Conservation (phyloP, 495 filamentous ascomycete species). For the Penicillium egyptiacum region DNA sequence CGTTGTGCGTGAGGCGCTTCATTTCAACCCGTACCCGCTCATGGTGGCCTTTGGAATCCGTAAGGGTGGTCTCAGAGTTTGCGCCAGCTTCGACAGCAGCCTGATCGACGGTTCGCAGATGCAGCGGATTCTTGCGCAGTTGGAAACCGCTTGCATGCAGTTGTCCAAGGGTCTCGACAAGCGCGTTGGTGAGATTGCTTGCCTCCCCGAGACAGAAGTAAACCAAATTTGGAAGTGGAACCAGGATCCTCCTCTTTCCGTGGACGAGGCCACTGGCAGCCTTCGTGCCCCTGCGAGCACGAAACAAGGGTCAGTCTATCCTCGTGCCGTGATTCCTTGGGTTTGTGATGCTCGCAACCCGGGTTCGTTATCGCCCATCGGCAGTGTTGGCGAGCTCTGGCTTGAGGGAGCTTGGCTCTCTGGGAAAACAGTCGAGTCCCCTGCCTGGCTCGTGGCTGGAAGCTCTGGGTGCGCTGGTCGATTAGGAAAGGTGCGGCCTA, state of each 20-base stretch:
- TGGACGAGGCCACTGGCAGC: constrained; percentile 25
- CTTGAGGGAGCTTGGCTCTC: constrained; percentile 30
- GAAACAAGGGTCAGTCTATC: constrained; percentile 33
- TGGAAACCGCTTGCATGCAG: constrained; percentile 37
- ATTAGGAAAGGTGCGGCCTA: constrained; percentile 26
- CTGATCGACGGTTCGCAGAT: constrained; percentile 42
- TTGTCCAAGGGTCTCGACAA: constrained; percentile 27
- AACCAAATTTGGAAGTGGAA: constrained; percentile 45
- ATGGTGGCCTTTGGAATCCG: constrained; percentile 63
- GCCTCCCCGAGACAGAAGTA: constrained; percentile 36
- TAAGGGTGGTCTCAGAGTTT: constrained; percentile 55
- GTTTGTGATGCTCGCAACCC: constrained; percentile 36
- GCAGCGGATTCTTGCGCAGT: constrained; percentile 43
- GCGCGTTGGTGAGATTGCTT: constrained; percentile 36
- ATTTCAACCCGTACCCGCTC: constrained; percentile 67
- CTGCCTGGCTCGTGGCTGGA: constrained; percentile 39
- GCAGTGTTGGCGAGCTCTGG: constrained; percentile 37
- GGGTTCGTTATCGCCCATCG: constrained; percentile 34
- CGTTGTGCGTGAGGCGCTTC: constrained; percentile 60
- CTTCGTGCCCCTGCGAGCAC: constrained; percentile 29
- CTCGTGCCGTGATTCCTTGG: constrained; percentile 32
- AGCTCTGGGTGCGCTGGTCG: constrained; percentile 30
- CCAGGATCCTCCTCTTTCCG: constrained; percentile 26
- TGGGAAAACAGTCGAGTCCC: constrained; percentile 27
- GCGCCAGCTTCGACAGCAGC: constrained; percentile 61